Evolutionary conservation across 257 asterid species (phyloP).

Genomic region (Nicotiana benthamiana): DNA sequence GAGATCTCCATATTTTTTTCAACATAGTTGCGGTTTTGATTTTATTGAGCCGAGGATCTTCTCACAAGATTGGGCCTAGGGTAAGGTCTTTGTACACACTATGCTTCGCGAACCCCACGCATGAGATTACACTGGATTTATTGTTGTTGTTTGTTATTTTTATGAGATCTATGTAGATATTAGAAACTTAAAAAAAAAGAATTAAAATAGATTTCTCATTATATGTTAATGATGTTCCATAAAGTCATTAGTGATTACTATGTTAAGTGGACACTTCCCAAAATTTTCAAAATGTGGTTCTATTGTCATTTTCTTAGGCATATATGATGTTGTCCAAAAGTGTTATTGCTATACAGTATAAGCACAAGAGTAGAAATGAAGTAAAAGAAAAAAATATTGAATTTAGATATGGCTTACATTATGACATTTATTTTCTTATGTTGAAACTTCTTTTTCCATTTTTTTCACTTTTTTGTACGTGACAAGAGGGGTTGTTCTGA

Average conservation of each 20-base stretch:
- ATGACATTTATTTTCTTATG: constrained; percentile 18
- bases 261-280: not conserved
- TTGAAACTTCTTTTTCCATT: constrained; percentile 15
- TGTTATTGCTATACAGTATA: constrained; percentile 21
- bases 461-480: constrained; percentile 8
- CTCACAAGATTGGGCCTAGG: no score
- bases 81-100: no score
- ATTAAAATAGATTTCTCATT: not conserved
- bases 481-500: no score
- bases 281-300: not conserved
- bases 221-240: not conserved
- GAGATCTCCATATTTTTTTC: not conserved
- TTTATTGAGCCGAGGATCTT: rapidly evolving
- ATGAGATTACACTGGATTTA: no score
- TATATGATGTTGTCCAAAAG: constrained; percentile 25
- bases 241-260: constrained; percentile 2
- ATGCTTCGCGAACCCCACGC: no score
- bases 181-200: not conserved
- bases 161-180: not conserved
- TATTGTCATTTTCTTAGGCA: not conserved
- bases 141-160: no score
- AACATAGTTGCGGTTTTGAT: no score
- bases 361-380: constrained; percentile 48
- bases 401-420: constrained; percentile 20
- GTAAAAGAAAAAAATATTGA: constrained; percentile 30